phyloP scores from a whole-genome alignment of 2,329 filamentous ascomycete genomes.

The Taxawa tesnikishii region DNA sequence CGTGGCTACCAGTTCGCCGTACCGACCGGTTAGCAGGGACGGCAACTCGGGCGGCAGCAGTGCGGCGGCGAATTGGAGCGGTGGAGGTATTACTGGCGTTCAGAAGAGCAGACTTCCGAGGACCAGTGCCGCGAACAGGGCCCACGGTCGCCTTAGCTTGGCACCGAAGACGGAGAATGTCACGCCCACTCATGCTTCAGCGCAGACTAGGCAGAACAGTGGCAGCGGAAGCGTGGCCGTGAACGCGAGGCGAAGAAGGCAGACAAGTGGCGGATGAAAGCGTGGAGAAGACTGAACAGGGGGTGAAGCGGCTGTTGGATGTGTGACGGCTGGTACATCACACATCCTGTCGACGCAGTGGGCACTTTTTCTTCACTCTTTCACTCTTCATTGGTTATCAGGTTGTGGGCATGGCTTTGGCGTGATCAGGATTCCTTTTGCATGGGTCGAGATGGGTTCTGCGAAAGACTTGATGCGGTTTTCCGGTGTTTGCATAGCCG shows the following conservation, averaged over 20 bases:
- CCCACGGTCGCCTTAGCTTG: slow-evolving; percentile 15
- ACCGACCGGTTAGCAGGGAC: slow-evolving; percentile 16
- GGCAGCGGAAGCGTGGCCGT: slow-evolving; percentile 8
- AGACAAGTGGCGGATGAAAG: slow-evolving; percentile 8
- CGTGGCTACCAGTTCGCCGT: slow-evolving; percentile 10
- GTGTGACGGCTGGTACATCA: too few relatives aligned
- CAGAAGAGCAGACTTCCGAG: slow-evolving; percentile 13
- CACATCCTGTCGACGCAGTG: too few relatives aligned
- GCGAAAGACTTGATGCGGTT: background rate
- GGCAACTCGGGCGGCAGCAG: slow-evolving; percentile 6
- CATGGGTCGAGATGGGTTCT: too few relatives aligned
- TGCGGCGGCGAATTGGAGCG: slow-evolving; percentile 3
- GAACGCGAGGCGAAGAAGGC: slow-evolving; percentile 10
- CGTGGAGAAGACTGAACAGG: slow-evolving; percentile 1
- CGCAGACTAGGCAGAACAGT: slow-evolving; percentile 8
- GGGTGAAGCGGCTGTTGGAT: slow-evolving; percentile 1
- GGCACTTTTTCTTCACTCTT: slow-evolving; percentile 1
- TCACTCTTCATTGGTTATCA: background rate
- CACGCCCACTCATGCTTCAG: slow-evolving; percentile 12
- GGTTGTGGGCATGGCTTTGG: slow-evolving; percentile 1
- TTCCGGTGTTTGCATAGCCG: slow-evolving; percentile 16
- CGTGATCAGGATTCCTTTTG: too few relatives aligned
- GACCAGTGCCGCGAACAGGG: slow-evolving; percentile 10
- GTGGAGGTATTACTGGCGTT: slow-evolving; percentile 5
- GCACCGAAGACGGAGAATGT: slow-evolving; percentile 10